A percentile compares a stretch with the other conserved stretches of the same genome.
These are phyloP conservation scores for Phoma sp. DNA, from an alignment of 2,329 filamentous ascomycete species.

Conservation along the genomic window DNA sequence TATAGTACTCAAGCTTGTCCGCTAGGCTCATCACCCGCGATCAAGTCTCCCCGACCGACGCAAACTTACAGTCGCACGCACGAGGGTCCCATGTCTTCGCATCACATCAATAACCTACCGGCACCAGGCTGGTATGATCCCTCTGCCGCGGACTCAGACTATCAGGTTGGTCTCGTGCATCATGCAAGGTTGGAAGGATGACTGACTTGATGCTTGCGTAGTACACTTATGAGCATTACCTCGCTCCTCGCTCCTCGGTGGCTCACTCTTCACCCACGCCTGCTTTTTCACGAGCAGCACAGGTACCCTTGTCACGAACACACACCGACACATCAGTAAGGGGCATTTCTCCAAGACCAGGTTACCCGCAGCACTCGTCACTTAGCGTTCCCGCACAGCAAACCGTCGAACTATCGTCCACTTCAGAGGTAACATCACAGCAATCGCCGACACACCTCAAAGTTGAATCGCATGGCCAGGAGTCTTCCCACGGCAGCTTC, in stretches of 20 bases:
- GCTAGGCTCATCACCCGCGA: slow-evolving; percentile 34
- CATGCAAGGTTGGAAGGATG: background rate
- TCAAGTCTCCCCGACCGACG: slow-evolving; percentile 44
- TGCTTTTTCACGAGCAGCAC: slow-evolving; percentile 31
- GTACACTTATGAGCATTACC: slow-evolving; percentile 43
- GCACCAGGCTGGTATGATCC: slow-evolving; percentile 41
- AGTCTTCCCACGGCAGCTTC: slow-evolving; percentile 52
- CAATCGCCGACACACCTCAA: slow-evolving; percentile 19
- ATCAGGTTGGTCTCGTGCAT: slow-evolving; percentile 5
- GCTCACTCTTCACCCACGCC: slow-evolving; percentile 29
- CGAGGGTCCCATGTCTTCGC: slow-evolving; percentile 35
- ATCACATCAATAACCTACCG: slow-evolving; percentile 31
- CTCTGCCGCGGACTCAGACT: slow-evolving; percentile 38
- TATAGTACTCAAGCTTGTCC: slow-evolving; percentile 36
- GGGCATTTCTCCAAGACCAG: slow-evolving; percentile 41
- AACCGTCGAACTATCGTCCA: background rate
- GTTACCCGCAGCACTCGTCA: slow-evolving; percentile 35
- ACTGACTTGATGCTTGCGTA: background rate
- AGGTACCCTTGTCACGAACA: slow-evolving; percentile 25
- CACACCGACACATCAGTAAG: slow-evolving; percentile 30
- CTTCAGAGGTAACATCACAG: slow-evolving; percentile 17
- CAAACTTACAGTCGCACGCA: slow-evolving; percentile 38
- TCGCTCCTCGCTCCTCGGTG: slow-evolving; percentile 40
- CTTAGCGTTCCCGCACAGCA: slow-evolving; percentile 1
- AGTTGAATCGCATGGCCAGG: slow-evolving; percentile 19